Evolutionary conservation across 1,139 yeast species (phyloP).

Genomic region (Taphrina communis): DNA sequence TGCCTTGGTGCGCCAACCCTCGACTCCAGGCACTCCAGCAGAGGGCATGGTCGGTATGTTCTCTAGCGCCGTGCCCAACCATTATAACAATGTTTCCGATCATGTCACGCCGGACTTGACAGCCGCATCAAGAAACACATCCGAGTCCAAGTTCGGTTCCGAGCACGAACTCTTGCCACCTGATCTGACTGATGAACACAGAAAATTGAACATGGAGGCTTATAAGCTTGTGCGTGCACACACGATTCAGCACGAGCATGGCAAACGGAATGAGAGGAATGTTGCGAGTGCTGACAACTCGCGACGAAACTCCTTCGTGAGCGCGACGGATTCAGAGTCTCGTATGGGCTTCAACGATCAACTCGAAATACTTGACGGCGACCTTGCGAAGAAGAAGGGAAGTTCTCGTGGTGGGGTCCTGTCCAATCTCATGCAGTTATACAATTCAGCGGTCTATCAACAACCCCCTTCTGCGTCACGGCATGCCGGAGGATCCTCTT

Average conservation of each 20-base stretch:
- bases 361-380: slow-evolving; percentile 10
- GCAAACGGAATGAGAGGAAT: background rate
- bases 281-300: slow-evolving; percentile 19
- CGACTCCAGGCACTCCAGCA: slow-evolving; percentile 26
- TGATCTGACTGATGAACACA: slow-evolving; percentile 19
- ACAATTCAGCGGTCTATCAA: slow-evolving; percentile 33
- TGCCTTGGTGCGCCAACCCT: background rate
- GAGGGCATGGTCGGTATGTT: slow-evolving; percentile 18
- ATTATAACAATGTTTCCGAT: slow-evolving; percentile 1
- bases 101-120: slow-evolving; percentile 7
- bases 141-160: background rate
- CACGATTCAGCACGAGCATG: slow-evolving; percentile 22
- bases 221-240: slow-evolving; percentile 40
- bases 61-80: background rate
- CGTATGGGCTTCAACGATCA: slow-evolving; percentile 13
- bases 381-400: background rate
- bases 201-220: slow-evolving; percentile 35
- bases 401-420: slow-evolving; percentile 36
- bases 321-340: slow-evolving; percentile 9
- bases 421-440: slow-evolving; percentile 36
- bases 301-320: slow-evolving; percentile 31
- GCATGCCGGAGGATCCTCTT: slow-evolving; percentile 13
- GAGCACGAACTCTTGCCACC: background rate
- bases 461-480: slow-evolving; percentile 21
- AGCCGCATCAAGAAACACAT: slow-evolving; percentile 2